Percentiles rank a stretch among this genome's conserved stretches.
These are phyloP conservation scores for Penstemon barbatus DNA, from an alignment of 257 asterid genomes.

Conservation along the genomic window DNA sequence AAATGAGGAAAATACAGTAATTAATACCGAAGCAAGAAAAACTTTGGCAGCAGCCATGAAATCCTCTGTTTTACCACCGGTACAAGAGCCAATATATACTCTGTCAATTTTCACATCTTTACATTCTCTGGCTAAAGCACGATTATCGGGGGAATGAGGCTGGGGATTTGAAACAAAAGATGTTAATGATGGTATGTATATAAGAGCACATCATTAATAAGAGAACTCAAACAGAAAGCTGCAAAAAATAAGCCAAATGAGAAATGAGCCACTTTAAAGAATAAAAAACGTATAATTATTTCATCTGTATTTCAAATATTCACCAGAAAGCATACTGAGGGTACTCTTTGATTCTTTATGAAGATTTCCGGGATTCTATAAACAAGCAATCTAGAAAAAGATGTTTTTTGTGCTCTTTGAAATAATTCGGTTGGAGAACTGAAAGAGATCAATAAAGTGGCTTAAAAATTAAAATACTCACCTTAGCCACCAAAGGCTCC, in stretches of 20 bases:
- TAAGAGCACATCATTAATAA: background rate
- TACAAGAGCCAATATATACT: constrained; percentile 95
- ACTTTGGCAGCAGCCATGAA: constrained; percentile 97
- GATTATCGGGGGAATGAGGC: constrained; percentile 99
- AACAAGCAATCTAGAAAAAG: background rate
- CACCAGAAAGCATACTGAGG: background rate
- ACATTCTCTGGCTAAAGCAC: constrained; percentile 96
- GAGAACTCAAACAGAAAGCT: background rate
- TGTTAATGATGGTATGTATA: background rate
- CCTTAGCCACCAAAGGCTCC: constrained; percentile 96
- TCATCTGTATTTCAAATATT: background rate
- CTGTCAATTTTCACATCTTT: constrained; percentile 89
- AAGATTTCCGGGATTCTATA: too few species aligned
- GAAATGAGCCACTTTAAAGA: background rate
- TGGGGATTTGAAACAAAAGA: constrained; percentile 30
- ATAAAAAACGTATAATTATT: background rate
- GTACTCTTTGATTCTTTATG: too few species aligned
- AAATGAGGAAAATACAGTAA: constrained; percentile 12
- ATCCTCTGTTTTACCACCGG: constrained; percentile 97
- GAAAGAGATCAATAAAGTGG: constrained; percentile 18
- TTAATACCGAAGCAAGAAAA: constrained; percentile 75
- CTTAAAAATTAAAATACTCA: constrained; percentile 25
- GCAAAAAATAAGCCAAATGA: constrained; percentile 7
- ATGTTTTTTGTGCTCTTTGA: background rate
- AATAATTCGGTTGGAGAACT: constrained; percentile 17